Conservation (phyloP, 169 alveolate genomes). For the Cyclospora cayetanensis region DNA sequence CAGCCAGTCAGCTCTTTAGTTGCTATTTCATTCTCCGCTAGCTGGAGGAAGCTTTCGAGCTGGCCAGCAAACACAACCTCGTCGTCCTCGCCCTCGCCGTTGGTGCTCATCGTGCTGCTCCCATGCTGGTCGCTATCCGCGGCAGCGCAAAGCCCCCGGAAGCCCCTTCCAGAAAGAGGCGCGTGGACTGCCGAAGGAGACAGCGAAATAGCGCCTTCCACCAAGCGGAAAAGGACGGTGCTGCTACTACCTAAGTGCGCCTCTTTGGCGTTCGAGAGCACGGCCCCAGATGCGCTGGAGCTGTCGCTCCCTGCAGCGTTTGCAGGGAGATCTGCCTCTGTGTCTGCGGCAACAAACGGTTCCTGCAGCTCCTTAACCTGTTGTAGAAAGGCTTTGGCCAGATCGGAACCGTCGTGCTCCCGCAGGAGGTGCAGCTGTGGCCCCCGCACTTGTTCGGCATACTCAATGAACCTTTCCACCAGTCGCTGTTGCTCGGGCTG, state of each 20-base stretch:
- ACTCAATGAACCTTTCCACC: constrained; percentile 66
- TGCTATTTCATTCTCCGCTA: neutral
- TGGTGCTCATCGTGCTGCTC: constrained; percentile 49
- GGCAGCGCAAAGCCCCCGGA: neutral
- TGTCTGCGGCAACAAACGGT: neutral
- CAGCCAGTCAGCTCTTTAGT: constrained; percentile 6
- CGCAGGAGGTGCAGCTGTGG: constrained; percentile 71
- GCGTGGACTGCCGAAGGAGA: neutral
- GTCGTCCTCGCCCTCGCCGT: constrained; percentile 25
- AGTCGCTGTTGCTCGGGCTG: constrained; percentile 62
- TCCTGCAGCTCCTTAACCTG: neutral
- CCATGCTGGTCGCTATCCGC: constrained; percentile 5
- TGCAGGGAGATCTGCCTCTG: constrained; percentile 9
- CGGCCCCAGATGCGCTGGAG: neutral
- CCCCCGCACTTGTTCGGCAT: constrained; percentile 61
- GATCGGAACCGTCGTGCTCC: constrained; percentile 44
- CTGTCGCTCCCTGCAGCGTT: neutral
- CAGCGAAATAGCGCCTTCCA: constrained; percentile 51
- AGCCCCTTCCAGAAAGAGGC: neutral
- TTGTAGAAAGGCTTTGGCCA: constrained; percentile 24
- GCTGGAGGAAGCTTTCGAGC: constrained; percentile 27
- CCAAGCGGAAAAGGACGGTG: constrained; percentile 9
- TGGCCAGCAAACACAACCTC: constrained; percentile 1
- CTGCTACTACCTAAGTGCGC: neutral
- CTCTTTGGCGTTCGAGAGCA: neutral